Evolutionary conservation across 768 basidiomycete genomes (phyloP), one percentile per base, ranked within the genome.

Genomic region (Termitomyces sp.): DNA sequence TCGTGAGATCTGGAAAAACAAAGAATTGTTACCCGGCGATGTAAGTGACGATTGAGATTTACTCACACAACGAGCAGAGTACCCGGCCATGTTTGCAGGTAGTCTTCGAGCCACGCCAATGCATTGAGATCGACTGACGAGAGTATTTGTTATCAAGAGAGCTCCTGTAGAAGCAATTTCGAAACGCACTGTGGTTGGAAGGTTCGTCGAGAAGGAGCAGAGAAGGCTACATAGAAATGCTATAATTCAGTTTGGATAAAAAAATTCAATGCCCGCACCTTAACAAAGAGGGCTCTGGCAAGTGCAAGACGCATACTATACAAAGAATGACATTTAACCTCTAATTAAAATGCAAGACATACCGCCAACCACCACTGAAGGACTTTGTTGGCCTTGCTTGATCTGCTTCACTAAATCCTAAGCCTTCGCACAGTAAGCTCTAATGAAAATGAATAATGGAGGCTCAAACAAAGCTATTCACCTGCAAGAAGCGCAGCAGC

Each of bases 351-450:
- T 11, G 12, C 12, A n/a, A 35, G 23, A 60, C 77, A 67, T 58
- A 86, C 88, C 87, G 76, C 97, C 97, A 99, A 74, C 97, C 97
- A 75, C 93, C 94, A 73, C 89, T 92, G 77, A 96, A 97, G 14
- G 89, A 86, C 68, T 71, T 88, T 12, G 94, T 96, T 45, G 84
- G 86, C 61, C 82, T 80, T 57, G 82, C 78, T 69, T 98, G 97
- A 69, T 98, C 97, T 12, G 75, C 74, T 68, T 95, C 91, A 59
- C 83, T 82, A 71, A 99, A 99, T 14, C 96, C 97, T 23, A 99
- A 80, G 65, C 96, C 90, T 91, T 58, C 30, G 42, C 47, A 28
- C 44, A 45, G 42, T 33, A 26, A 50, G 42, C 50, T 26, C 56
- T n/a, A 26, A 31, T 14, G 38, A 0, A 56, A 15, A 19, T 11